phyloP scores from a whole-genome alignment of 2,329 filamentous ascomycete species.

The Aspergillus sp. region DNA sequence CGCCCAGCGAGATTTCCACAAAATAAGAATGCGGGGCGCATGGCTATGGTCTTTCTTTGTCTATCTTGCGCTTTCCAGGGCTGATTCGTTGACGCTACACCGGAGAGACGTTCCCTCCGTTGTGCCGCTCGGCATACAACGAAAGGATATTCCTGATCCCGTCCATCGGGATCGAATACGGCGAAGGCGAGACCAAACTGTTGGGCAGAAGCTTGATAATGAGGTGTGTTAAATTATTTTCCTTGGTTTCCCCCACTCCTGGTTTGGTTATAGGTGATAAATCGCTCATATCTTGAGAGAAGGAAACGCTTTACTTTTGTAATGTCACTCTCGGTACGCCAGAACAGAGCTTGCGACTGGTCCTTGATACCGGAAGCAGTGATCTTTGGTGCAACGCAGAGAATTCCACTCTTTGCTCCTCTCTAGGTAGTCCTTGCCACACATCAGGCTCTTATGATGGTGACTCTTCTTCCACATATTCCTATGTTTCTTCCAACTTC shows the following conservation, averaged over 20 bases:
- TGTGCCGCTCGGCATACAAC: constrained; percentile 46
- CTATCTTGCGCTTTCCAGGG: constrained; percentile 11
- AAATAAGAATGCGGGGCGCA: constrained; percentile 14
- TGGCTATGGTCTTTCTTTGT: constrained; percentile 9
- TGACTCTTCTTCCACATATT: constrained; percentile 65
- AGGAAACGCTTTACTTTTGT: constrained; percentile 53
- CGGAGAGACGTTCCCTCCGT: constrained; percentile 38
- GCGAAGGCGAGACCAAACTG: constrained; percentile 35
- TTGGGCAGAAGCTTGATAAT: constrained; percentile 47
- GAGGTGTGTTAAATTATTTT: constrained; percentile 30
- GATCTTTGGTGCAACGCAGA: constrained; percentile 56
- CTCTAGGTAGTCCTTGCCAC: constrained; percentile 35
- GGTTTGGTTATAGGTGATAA: neutral
- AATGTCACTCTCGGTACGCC: constrained; percentile 55
- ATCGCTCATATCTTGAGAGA: constrained; percentile 1
- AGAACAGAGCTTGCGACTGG: constrained; percentile 47
- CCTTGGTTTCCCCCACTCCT: neutral
- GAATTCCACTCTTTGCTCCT: constrained; percentile 44
- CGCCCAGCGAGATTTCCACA: no score
- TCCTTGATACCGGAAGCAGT: constrained; percentile 58
- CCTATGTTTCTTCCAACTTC: constrained; percentile 67
- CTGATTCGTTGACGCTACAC: constrained; percentile 23
- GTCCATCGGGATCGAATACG: constrained; percentile 42
- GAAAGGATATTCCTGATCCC: constrained; percentile 41
- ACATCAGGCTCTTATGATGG: constrained; percentile 47